These are phyloP conservation scores for Canna indica DNA, from an alignment of 176 grass and related monocot genomes.

Conservation along the genomic window DNA sequence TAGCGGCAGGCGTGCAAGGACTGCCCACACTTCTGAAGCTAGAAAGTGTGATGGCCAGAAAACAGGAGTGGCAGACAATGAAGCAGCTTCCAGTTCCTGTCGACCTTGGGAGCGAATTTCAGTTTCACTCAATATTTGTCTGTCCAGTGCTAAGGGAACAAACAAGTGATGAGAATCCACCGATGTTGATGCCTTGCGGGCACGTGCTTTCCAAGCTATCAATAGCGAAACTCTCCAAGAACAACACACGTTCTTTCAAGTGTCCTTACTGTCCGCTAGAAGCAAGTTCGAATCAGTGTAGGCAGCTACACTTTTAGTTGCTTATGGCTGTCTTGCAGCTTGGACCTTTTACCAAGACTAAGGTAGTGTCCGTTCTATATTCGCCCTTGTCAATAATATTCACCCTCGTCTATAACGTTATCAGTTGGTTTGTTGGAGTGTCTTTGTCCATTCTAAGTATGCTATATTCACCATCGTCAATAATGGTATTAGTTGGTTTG, in stretches of 20 bases:
- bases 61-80: conserved; percentile 84
- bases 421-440: too few relatives aligned
- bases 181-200: conserved; percentile 90
- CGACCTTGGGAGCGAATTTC: conserved; percentile 68
- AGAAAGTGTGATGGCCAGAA: conserved; percentile 59
- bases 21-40: conserved; percentile 74
- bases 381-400: too few relatives aligned
- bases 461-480: too few relatives aligned
- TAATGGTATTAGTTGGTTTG: too few relatives aligned
- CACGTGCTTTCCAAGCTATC: conserved; percentile 81
- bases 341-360: too few relatives aligned
- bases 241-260: conserved; percentile 80
- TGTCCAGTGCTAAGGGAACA: conserved; percentile 87
- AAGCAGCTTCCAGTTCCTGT: conserved; percentile 79
- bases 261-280: conserved; percentile 86
- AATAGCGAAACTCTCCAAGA: conserved; percentile 71
- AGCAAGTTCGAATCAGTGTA: conserved; percentile 53
- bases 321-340: too few relatives aligned
- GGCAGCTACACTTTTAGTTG: conserved; percentile 68
- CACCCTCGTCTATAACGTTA: too few relatives aligned
- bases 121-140: conserved; percentile 86
- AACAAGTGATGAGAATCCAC: conserved; percentile 76
- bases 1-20: conserved; percentile 76
- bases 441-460: too few relatives aligned
- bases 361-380: too few relatives aligned